These are phyloP conservation scores for Durotheca rogersii DNA, from an alignment of 495 filamentous ascomycete genomes.

Conservation along the genomic window DNA sequence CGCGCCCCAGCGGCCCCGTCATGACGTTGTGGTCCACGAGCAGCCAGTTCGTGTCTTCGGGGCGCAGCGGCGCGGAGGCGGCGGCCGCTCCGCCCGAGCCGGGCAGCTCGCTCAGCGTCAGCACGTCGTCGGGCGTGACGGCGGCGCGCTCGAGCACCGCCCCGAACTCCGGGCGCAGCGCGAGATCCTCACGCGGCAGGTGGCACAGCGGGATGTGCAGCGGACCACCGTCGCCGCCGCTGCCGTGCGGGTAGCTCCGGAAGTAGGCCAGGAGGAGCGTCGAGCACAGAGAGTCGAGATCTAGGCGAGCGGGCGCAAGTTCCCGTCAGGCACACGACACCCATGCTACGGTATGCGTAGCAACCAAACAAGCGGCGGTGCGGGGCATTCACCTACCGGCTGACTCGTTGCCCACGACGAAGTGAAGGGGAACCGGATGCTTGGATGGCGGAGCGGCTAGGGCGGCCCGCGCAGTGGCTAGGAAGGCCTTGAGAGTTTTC, in stretches of 20 bases:
- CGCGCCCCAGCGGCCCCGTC: slow-evolving; percentile 53
- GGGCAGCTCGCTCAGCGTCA: slow-evolving; percentile 55
- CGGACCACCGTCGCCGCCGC: slow-evolving; percentile 40
- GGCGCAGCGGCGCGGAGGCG: slow-evolving; percentile 27
- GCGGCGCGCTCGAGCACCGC: slow-evolving; percentile 50
- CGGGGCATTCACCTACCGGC: too few species aligned
- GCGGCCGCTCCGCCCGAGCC: too few species aligned
- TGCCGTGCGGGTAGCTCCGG: slow-evolving; percentile 54
- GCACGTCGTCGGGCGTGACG: slow-evolving; percentile 45
- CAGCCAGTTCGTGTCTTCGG: slow-evolving; percentile 55
- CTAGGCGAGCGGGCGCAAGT: too few species aligned
- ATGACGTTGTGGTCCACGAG: slow-evolving; percentile 91
- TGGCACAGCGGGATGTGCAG: slow-evolving; percentile 82
- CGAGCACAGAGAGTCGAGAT: slow-evolving; percentile 89
- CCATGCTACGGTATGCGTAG: too few species aligned
- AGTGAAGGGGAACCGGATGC: slow-evolving; percentile 49
- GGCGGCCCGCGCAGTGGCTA: slow-evolving; percentile 43
- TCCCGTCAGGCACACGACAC: too few species aligned
- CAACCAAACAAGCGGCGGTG: too few species aligned
- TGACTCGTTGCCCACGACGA: slow-evolving; percentile 75
- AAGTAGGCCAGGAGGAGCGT: slow-evolving; percentile 86
- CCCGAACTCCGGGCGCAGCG: slow-evolving; percentile 78
- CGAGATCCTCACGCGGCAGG: slow-evolving; percentile 66
- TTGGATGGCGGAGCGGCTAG: slow-evolving; percentile 39
- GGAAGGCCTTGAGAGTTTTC: slow-evolving; percentile 38